These are phyloP conservation scores for Sergeia podlipaevii DNA, from an alignment of 208 protist genomes.

Conservation along the genomic window DNA sequence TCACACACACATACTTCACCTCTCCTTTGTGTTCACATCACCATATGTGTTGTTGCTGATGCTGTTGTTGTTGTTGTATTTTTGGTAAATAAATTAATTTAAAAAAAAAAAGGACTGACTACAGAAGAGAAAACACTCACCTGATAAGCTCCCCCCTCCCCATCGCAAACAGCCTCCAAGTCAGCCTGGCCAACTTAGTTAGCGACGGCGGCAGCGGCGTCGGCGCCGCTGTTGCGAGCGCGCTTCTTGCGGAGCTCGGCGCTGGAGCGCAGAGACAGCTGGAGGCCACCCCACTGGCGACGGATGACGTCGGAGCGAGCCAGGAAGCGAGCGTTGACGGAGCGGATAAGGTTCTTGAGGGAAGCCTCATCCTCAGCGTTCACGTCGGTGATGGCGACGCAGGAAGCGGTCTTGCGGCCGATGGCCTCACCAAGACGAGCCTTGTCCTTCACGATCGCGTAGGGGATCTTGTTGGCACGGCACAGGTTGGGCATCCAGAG, in stretches of 20 bases:
- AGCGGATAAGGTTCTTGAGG: constrained; percentile 92
- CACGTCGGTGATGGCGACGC: constrained; percentile 95
- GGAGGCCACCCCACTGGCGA: constrained; percentile 93
- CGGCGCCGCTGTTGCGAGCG: constrained; percentile 53
- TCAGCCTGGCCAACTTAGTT: no score
- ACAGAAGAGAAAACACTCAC: constrained; percentile 7
- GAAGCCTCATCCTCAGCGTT: constrained; percentile 91
- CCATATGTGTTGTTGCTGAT: no score
- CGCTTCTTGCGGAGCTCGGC: constrained; percentile 84
- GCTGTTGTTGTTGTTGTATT: no score
- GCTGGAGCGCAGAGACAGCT: constrained; percentile 80
- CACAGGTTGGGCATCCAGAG: constrained; percentile 99
- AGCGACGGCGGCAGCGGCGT: constrained; percentile 47
- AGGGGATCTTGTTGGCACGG: constrained; percentile 98
- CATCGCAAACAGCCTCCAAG: neutral
- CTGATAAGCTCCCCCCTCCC: constrained; percentile 1
- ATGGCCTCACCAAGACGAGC: constrained; percentile 96
- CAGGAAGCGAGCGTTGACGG: constrained; percentile 94
- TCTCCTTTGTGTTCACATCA: no score
- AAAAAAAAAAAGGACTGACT: constrained; percentile 2
- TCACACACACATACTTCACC: neutral
- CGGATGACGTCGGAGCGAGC: constrained; percentile 88
- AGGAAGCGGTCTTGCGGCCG: constrained; percentile 96
- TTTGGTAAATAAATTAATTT: constrained; percentile 5
- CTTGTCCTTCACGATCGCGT: constrained; percentile 99